Base-by-base conservation (phyloP, 768 basidiomycete genomes). In the Russula olivacea region DNA sequence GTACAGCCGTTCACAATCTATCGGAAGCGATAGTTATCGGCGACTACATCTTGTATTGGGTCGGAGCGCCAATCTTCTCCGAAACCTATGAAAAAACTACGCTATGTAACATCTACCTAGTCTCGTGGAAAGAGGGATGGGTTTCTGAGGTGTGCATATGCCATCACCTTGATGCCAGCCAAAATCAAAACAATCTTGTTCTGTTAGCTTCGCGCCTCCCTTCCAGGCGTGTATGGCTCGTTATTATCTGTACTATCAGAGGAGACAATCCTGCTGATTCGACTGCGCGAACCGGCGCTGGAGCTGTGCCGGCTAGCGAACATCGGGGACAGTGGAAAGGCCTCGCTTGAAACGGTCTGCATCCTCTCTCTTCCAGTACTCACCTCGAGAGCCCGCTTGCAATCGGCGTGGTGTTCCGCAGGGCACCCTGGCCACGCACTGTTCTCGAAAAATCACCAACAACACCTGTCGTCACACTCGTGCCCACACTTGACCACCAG, bases 41-140 rank as follows among this genome's bases (percentile, higher is more conserved):
- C 17, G 61, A 62, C 55, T 62, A 62, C 23, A 62, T 62, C 48
- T 32, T 62, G 6, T 62, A 50, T 23, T 62, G 61, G 61, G 61
- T 62, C 17, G 61, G 61, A 4, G 41, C n/a, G 8, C 32, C 55
- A 12, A 9, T 10, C 28, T 32, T 23, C 3, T 40, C 11, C 10
- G 36, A 36, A 12, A 5, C 12, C 4, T 30, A 51, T 1, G 49
- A 57, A n/a, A 40, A 49, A 5, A 5, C 38, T 9, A 51, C 55
- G 32, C 40, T 62, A 25, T 62, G 55, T 14, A 45, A 10, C 40
- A 57, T 57, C 55, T 62, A 62, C 32, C 50, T 62, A 6, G 34
- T 62, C 7, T 55, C 61, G 5, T 62, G 61, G 61, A 57, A 62
- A 25, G 61, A 62, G 7, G 61, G 61, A 34, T 62, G 61, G 61